Conservation (phyloP, 768 basidiomycete species). For the Leccinum uliginosum region DNA sequence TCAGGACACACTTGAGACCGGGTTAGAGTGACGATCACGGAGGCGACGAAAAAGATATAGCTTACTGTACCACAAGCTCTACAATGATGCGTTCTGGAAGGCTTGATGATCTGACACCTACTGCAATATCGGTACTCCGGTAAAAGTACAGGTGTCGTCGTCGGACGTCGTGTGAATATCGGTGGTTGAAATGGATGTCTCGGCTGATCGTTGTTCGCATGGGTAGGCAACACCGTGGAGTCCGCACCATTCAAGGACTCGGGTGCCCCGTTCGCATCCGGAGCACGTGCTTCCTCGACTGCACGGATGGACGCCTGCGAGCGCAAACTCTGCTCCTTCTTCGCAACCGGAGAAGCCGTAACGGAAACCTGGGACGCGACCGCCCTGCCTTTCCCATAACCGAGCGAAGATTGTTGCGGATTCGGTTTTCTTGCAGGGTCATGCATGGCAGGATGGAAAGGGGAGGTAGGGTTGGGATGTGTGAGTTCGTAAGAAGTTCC, state of each 20-base stretch:
- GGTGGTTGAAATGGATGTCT: conserved; percentile 10
- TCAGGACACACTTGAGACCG: conserved; percentile 61
- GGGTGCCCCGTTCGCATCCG: conserved; percentile 2
- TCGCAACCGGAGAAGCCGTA: conserved; percentile 11
- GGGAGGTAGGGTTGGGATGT: conserved; percentile 13
- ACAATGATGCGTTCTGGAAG: conserved; percentile 76
- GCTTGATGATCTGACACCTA: conserved; percentile 64
- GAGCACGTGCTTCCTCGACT: conserved; percentile 19
- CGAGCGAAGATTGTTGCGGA: conserved; percentile 20
- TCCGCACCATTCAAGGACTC: conserved; percentile 9
- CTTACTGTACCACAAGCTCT: conserved; percentile 76
- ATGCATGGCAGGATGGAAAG: conserved; percentile 9
- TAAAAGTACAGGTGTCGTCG: conserved; percentile 44
- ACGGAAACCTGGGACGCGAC: conserved; percentile 9
- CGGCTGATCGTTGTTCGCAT: conserved; percentile 8
- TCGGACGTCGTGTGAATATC: conserved; percentile 30
- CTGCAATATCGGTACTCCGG: conserved; percentile 67
- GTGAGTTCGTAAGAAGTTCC: conserved; percentile 27
- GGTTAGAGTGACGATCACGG: not conserved
- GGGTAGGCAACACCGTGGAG: conserved; percentile 5
- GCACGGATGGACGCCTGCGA: conserved; percentile 16
- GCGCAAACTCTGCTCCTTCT: conserved; percentile 10
- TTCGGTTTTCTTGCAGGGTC: conserved; percentile 11
- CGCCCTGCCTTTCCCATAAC: conserved; percentile 18
- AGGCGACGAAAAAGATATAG: conserved; percentile 6